A percentile compares a stretch with the other conserved stretches of the same genome.
These are phyloP conservation scores for Vairimorpha necatrix DNA, from an alignment of 371 early-diverging fungal genomes.

Conservation along the genomic window DNA sequence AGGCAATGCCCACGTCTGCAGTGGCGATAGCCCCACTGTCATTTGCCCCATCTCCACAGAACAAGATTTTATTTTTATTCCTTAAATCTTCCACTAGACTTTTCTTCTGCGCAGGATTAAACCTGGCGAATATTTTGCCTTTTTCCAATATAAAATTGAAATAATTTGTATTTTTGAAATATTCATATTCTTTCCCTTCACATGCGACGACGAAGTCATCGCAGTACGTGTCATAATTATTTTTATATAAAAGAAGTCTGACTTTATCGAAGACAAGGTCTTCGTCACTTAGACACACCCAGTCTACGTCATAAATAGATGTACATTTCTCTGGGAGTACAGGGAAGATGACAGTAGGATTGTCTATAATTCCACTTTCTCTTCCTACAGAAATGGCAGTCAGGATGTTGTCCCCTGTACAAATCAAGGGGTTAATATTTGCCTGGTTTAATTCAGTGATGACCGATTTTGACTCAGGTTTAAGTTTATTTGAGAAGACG, in stretches of 20 bases:
- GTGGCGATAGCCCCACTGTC: conserved; percentile 95
- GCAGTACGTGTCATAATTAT: conserved; percentile 49
- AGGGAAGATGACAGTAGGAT: conserved; percentile 59
- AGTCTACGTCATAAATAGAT: conserved; percentile 49
- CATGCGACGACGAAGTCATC: conserved; percentile 60
- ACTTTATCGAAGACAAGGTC: conserved; percentile 61
- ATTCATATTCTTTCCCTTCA: conserved; percentile 63
- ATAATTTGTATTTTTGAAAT: conserved; percentile 42
- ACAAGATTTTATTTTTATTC: conserved; percentile 46
- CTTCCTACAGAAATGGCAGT: conserved; percentile 91
- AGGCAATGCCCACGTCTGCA: conserved; percentile 90
- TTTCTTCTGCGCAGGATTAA: conserved; percentile 93
- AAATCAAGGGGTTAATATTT: conserved; percentile 87
- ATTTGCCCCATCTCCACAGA: conserved; percentile 96
- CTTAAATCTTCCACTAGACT: conserved; percentile 54
- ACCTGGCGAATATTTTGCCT: conserved; percentile 77
- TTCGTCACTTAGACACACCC: conserved; percentile 60
- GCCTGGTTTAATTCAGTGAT: conserved; percentile 77
- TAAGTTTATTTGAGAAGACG: conserved; percentile 95
- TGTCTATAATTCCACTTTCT: conserved; percentile 74
- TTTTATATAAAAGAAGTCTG: conserved; percentile 53
- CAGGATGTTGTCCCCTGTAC: conserved; percentile 92
- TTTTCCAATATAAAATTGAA: conserved; percentile 47
- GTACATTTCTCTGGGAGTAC: conserved; percentile 38
- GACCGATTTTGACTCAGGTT: conserved; percentile 74